Evolutionary conservation across 2,329 filamentous ascomycete genomes (phyloP), one percentile per base, ranked within the genome.

Genomic region (Stachybotrys elegans): DNA sequence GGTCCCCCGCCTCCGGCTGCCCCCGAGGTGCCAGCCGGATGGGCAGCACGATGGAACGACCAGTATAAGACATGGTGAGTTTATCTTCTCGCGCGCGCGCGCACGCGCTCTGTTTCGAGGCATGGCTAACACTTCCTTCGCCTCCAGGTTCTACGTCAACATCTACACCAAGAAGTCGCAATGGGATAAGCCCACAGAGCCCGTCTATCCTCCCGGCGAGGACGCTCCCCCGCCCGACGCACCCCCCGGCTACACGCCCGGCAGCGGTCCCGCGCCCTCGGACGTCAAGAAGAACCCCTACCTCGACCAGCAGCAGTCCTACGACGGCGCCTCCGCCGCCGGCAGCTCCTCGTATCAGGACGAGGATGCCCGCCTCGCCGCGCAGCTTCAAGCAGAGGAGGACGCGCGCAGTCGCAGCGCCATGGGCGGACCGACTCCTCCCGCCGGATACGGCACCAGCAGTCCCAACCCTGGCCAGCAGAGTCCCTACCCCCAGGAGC

Each of bases 111-210:
- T 45, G 40, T 43, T 53, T 48, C 60, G 45, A 40, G 14, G 9
- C 25, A 23, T 46, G 22, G 41, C 45, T 56, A 32, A 57, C 46
- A 22, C 17, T 17, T 36, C 27, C 48, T 42, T 21, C 36, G 2
- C 13, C 6, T 19, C 23, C 50, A 89, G 85, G 84, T 95, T 93
- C 78, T 96, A 87, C 70, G 86, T 95, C 48, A 93, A 96, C 70
- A 79, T 86, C 48, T 79, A 83, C 65, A 95, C 90, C 51, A 93
- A 93, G 58, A 77, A 86, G 60, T 95, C 91, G 5, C 86, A 92
- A 75, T 96, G 91, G 91, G 86, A 95, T 5, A 84, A 81, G 54
- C 90, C 90, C 16, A 88, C 82, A 29, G 75, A 75, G 43, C 83
- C 86, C 35, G 81, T 81, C 42, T 77, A 79, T 51, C 73, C 77